Evolutionary conservation across 192 early-diverging fungal species (phyloP).

Genomic region (Umbelopsis sp.): DNA sequence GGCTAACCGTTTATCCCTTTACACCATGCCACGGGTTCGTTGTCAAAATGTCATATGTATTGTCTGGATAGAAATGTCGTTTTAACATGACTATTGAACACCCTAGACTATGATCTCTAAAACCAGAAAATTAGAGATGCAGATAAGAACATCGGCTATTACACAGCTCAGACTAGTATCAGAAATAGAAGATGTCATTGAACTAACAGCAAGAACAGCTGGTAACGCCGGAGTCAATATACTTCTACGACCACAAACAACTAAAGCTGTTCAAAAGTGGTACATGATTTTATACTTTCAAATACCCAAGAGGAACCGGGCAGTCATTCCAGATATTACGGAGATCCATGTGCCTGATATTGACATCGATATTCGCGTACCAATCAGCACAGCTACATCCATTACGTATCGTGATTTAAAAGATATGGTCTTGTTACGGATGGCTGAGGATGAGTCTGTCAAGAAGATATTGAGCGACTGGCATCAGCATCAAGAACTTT

Average conservation of each 20-base stretch:
- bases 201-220: background rate
- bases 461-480: background rate
- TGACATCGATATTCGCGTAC: background rate
- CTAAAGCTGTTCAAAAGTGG: background rate
- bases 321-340: background rate
- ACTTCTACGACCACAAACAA: background rate
- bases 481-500: constrained; percentile 1
- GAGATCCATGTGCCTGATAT: background rate
- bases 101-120: background rate
- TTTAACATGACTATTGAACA: background rate
- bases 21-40: background rate
- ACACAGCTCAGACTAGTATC: background rate
- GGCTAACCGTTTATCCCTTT: background rate
- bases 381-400: background rate
- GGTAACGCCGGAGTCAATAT: background rate
- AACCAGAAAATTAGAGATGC: background rate
- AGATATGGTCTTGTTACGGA: background rate
- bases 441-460: background rate
- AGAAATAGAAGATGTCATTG: background rate
- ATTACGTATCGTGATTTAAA: background rate
- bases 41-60: background rate
- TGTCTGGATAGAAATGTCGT: background rate
- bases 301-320: background rate
- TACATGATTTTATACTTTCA: background rate
- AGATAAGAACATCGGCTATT: background rate